Evolutionary conservation across 2,329 filamentous ascomycete species (phyloP).

Genomic region (Xylaria sp.): DNA sequence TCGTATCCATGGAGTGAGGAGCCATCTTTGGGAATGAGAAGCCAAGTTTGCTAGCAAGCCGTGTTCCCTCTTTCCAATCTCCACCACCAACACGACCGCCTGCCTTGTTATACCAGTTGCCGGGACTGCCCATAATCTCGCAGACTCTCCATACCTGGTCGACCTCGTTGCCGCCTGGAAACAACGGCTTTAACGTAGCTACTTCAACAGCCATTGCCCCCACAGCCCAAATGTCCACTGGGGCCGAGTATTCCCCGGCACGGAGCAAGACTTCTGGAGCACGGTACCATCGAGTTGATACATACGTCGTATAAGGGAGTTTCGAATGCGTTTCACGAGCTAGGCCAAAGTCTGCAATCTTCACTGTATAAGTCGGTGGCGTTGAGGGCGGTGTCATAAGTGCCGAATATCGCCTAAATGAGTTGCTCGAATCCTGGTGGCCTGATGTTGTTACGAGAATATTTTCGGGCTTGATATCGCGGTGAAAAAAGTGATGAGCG

Average conservation of each 20-base stretch:
- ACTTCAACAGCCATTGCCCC: conserved; percentile 99
- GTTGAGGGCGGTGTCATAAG: conserved; percentile 94
- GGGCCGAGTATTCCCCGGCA: conserved; percentile 95
- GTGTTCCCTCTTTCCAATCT: conserved; percentile 94
- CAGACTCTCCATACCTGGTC: conserved; percentile 99
- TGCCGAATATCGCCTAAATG: conserved; percentile 91
- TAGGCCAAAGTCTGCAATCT: conserved; percentile 97
- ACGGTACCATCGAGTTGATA: conserved; percentile 97
- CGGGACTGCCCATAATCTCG: conserved; percentile 98
- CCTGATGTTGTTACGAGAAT: conserved; percentile 94
- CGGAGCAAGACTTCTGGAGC: conserved; percentile 92
- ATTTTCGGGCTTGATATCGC: conserved; percentile 99
- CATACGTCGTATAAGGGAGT: conserved; percentile 95
- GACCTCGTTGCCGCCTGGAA: conserved; percentile 97
- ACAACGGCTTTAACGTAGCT: conserved; percentile 92
- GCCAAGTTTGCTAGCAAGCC: conserved; percentile 91
- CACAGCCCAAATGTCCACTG: conserved; percentile 97
- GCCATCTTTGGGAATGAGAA: conserved; percentile 99
- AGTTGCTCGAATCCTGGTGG: conserved; percentile 78
- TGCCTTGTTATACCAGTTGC: conserved; percentile 95
- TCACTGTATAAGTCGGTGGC: conserved; percentile 91
- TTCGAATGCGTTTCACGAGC: conserved; percentile 98
- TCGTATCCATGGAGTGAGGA: conserved; percentile 93
- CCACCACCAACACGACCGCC: conserved; percentile 88
- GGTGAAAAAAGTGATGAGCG: conserved; percentile 95